Evolutionary conservation across 306 rosid species (phyloP), one percentile per base, ranked within the genome.

Genomic region (Datisca glomerata): DNA sequence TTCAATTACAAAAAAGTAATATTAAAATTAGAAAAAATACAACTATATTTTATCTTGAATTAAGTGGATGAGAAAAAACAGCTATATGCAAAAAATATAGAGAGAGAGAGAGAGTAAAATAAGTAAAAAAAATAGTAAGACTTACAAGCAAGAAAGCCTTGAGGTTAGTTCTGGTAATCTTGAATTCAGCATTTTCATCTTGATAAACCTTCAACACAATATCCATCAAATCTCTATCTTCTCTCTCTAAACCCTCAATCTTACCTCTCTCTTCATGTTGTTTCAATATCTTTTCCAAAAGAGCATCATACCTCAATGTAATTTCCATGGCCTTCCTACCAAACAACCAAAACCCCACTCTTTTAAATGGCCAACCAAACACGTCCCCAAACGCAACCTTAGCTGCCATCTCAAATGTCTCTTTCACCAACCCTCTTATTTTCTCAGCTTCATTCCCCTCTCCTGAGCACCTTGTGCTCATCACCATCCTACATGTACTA

Each of bases 301-400:
- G 41, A 8, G 60, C 75, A 44, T 70, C 78, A 18, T 53, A 78
- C 61, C 66, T 68, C 51, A 47, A 39, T 24, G 59, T 59, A 32
- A 75, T 61, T 39, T 75, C 65, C 9, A 43, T 53, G 3, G 76
- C 66, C 57, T 63, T 53, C 47, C 57, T 67, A 25, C 75, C 78
- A 37, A 47, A 75, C 18, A 71, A 21, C 83, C 64, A 71, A 37
- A 70, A 71, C 0, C 31, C 52, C 47, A 71, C 15, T 27, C 43
- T 52, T 41, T 71, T 71, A 16, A 75, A 23, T 0, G 79, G 70
- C 23, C 83, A 53, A 12, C 58, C 79, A 33, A 75, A 31, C 28
- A 71, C 75, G 41, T 75, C 79, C 8, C 79, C 79, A 47, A 55
- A 71, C 1, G 61, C 63, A 22, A 71, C 54, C 52, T 67, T 75